Conservation (phyloP, 257 asterid genomes). For the Dorcoceras hygrometricum region DNA sequence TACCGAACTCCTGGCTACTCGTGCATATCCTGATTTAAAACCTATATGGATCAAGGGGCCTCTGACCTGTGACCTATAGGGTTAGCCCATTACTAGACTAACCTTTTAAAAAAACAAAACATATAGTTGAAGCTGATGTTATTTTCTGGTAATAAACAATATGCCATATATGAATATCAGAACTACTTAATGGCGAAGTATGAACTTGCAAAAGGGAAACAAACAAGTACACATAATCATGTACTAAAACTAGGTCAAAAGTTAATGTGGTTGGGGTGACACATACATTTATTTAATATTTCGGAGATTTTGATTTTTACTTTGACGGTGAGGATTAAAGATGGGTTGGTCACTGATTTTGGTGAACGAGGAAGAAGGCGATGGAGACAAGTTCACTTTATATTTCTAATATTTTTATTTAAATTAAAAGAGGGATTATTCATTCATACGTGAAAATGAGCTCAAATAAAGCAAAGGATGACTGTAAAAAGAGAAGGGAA, state of each 20-base stretch:
- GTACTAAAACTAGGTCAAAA: neutral
- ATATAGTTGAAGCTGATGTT: too few species aligned
- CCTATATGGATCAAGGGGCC: too few species aligned
- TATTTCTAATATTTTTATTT: too few species aligned
- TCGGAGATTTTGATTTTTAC: neutral
- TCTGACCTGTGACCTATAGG: too few species aligned
- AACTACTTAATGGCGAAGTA: too few species aligned
- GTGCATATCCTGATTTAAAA: too few species aligned
- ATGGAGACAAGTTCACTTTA: neutral
- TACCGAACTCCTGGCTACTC: too few species aligned
- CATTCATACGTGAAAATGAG: neutral
- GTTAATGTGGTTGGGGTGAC: neutral
- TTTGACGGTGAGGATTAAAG: neutral
- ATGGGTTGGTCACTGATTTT: conserved; percentile 6
- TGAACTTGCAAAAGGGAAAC: neutral
- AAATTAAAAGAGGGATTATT: neutral
- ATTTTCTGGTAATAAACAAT: too few species aligned
- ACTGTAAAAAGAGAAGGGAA: neutral
- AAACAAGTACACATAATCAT: neutral
- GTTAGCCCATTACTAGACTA: too few species aligned
- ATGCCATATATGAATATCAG: too few species aligned
- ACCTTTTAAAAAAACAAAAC: too few species aligned
- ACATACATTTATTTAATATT: neutral
- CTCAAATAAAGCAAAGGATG: neutral
- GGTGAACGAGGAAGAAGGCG: neutral